Conservation (phyloP, 1,284 basidiomycete species). For the Sphaerobolus stellatus region DNA sequence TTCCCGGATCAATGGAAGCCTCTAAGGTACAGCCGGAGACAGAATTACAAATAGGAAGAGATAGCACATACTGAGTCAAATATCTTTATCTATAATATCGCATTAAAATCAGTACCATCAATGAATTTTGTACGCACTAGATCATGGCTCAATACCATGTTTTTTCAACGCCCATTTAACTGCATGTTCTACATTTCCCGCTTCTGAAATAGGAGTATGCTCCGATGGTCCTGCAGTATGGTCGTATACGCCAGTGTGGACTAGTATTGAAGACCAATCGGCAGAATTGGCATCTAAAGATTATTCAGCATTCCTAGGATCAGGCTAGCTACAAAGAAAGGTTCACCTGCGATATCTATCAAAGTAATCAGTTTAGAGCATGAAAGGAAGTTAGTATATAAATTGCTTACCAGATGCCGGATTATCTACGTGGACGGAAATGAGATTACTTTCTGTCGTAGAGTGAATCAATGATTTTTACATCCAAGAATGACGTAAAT, state of each 20-base stretch:
- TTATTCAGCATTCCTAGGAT: background rate
- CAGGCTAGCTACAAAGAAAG: background rate
- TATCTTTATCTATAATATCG: too few species aligned
- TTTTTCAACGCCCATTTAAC: conserved; percentile 76
- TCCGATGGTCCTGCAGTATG: conserved; percentile 63
- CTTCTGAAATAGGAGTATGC: conserved; percentile 74
- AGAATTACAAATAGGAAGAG: too few species aligned
- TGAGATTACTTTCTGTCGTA: conserved; percentile 18
- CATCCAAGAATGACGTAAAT: too few species aligned
- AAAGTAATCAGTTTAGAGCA: too few species aligned
- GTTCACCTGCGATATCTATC: conserved; percentile 68
- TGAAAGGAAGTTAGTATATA: conserved; percentile 2
- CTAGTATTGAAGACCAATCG: conserved; percentile 84
- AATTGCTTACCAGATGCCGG: conserved; percentile 75
- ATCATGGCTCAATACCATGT: too few species aligned
- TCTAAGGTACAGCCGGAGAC: too few species aligned
- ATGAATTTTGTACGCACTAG: too few species aligned
- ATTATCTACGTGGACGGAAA: conserved; percentile 60
- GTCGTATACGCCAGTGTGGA: conserved; percentile 91
- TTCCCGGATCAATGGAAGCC: too few species aligned
- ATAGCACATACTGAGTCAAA: too few species aligned
- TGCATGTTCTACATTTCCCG: conserved; percentile 80
- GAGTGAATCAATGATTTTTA: background rate
- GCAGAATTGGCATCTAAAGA: conserved; percentile 68
- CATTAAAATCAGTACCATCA: too few species aligned